Evolutionary conservation across 1,284 basidiomycete genomes (phyloP).

Genomic region (Malassezia furfur): DNA sequence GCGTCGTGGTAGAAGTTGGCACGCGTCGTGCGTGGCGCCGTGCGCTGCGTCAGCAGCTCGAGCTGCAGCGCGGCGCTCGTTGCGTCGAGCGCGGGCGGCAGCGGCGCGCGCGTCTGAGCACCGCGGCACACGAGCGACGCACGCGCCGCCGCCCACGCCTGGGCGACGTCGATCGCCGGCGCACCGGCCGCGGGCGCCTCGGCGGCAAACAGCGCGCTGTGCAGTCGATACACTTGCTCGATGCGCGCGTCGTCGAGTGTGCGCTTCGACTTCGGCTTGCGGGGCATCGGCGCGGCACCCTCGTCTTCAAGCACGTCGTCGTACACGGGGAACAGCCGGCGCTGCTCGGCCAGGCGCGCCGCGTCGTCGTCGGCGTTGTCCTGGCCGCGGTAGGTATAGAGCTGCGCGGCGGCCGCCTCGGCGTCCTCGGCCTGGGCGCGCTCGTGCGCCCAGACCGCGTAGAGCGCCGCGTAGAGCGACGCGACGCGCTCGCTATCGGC

Average conservation of each 20-base stretch:
- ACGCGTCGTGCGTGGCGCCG: not conserved
- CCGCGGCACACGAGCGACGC: not conserved
- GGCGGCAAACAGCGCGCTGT: slow-evolving; percentile 25
- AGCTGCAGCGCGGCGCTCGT: slow-evolving; percentile 32
- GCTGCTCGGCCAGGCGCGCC: slow-evolving; percentile 67
- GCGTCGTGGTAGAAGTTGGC: slow-evolving; percentile 44
- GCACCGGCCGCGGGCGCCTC: not conserved
- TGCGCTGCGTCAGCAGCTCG: slow-evolving; percentile 3
- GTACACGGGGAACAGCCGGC: slow-evolving; percentile 72
- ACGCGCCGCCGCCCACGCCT: not conserved
- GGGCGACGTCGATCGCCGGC: not conserved
- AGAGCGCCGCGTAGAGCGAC: slow-evolving; percentile 61
- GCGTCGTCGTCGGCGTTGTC: slow-evolving; percentile 61
- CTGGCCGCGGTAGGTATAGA: slow-evolving; percentile 66
- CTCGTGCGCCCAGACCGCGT: slow-evolving; percentile 73
- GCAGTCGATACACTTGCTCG: slow-evolving; percentile 21
- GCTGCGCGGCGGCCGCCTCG: slow-evolving; percentile 60
- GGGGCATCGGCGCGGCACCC: not conserved
- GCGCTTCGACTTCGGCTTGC: not conserved
- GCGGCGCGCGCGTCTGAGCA: not conserved
- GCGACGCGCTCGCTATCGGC: slow-evolving; percentile 21
- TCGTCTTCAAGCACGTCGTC: slow-evolving; percentile 53
- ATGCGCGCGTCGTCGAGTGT: not conserved
- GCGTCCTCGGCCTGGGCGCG: slow-evolving; percentile 61
- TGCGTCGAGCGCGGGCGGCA: slow-evolving; percentile 21